Percentiles rank a stretch among this genome's conserved stretches.
Evolutionary conservation across 2,329 filamentous ascomycete species (phyloP).

Genomic region (Colletotrichum lindemuthianum): DNA sequence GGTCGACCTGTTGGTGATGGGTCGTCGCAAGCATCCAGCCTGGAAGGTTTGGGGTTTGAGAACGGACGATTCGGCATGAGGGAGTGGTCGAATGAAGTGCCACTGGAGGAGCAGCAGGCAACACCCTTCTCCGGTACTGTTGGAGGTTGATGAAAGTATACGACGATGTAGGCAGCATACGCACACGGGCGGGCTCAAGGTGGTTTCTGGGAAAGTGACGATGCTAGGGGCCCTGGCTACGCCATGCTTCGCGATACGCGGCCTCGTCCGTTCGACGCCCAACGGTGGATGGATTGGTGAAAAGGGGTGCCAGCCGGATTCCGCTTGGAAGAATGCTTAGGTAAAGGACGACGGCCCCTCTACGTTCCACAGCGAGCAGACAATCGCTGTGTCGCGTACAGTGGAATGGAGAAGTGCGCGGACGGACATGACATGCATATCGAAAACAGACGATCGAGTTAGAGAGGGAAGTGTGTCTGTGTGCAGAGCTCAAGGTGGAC

Average conservation of each 20-base stretch:
- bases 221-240: background rate
- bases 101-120: background rate
- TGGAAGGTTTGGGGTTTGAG: background rate
- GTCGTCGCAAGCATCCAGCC: background rate
- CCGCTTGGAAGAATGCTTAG: conserved; percentile 5
- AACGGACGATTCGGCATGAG: conserved; percentile 9
- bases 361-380: conserved; percentile 30
- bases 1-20: conserved; percentile 12
- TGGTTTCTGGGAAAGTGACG: conserved; percentile 3
- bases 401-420: conserved; percentile 30
- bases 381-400: conserved; percentile 27
- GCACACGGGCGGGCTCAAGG: background rate
- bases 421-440: conserved; percentile 13
- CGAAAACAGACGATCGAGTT: background rate
- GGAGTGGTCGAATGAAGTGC: too few relatives aligned
- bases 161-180: background rate
- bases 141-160: conserved; percentile 24
- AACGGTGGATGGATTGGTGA: background rate
- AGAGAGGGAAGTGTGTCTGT: background rate
- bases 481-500: background rate
- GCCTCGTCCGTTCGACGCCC: background rate
- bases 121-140: conserved; percentile 14
- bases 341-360: background rate
- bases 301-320: background rate
- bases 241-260: conserved; percentile 8